phyloP scores from a whole-genome alignment of 345 rosid species.

The Hypericum androsaemum region DNA sequence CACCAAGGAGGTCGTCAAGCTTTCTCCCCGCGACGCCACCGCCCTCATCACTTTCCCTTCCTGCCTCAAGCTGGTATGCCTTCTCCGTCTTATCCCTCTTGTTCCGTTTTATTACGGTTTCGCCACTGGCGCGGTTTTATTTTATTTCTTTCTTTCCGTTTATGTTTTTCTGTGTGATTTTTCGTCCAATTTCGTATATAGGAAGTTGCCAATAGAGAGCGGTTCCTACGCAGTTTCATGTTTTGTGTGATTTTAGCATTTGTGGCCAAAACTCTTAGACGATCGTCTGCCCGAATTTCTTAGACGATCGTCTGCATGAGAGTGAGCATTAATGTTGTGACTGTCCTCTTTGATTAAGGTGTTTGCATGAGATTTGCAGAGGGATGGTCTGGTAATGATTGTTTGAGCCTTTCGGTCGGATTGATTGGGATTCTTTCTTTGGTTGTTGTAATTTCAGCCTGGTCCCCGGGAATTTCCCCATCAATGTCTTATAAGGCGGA shows the following conservation, averaged over 20 bases:
- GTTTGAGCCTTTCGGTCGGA: not conserved
- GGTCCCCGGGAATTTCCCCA: constrained; percentile 62
- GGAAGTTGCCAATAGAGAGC: not conserved
- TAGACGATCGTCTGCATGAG: too few species aligned
- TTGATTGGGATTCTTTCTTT: constrained; percentile 5
- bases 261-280: too few species aligned
- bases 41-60: constrained; percentile 86
- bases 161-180: not conserved
- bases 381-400: not conserved
- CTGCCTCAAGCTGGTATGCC: constrained; percentile 64
- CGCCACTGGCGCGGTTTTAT: not conserved
- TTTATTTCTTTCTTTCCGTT: not conserved
- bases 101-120: not conserved
- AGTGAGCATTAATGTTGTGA: too few species aligned
- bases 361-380: not conserved
- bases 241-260: too few species aligned
- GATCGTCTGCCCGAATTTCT: too few species aligned
- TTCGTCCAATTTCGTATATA: not conserved
- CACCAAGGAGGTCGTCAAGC: constrained; percentile 42
- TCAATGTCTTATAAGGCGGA: constrained; percentile 69
- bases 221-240: not conserved
- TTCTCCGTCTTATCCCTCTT: not conserved
- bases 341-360: not conserved
- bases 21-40: constrained; percentile 20
- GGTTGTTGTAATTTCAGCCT: constrained; percentile 40